These are phyloP conservation scores for Xylariaceae sp. DNA, from an alignment of 2,329 filamentous ascomycete genomes.

Conservation along the genomic window DNA sequence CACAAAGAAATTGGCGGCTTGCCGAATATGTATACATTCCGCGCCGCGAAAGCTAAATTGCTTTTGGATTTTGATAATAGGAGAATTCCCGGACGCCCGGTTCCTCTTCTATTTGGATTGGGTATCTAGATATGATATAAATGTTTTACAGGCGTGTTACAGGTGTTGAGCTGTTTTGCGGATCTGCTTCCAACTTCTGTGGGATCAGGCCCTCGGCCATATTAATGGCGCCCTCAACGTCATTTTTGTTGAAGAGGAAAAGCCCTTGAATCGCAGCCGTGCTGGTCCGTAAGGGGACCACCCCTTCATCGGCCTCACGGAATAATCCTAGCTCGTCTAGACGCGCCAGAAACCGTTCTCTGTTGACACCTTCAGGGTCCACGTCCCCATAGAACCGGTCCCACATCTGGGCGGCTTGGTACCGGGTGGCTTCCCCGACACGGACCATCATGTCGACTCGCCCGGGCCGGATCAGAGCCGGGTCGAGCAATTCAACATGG, in stretches of 20 bases:
- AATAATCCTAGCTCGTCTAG: conserved; percentile 69
- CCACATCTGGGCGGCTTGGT: conserved; percentile 86
- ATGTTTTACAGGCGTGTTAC: conserved; percentile 10
- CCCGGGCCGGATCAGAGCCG: conserved; percentile 84
- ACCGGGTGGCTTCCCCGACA: conserved; percentile 79
- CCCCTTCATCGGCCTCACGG: conserved; percentile 48
- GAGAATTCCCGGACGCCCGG: not conserved
- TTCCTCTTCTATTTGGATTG: conserved; percentile 10
- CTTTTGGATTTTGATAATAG: not conserved
- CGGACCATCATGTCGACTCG: conserved; percentile 90
- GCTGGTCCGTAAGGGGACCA: conserved; percentile 57
- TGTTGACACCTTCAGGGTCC: conserved; percentile 59
- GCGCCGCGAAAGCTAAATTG: not conserved
- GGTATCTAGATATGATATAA: conserved; percentile 28
- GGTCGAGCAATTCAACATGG: conserved; percentile 83
- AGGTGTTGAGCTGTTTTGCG: conserved; percentile 18
- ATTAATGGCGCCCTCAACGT: conserved; percentile 79
- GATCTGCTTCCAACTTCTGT: conserved; percentile 49
- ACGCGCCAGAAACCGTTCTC: conserved; percentile 64
- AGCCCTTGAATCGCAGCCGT: conserved; percentile 90
- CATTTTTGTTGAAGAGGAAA: conserved; percentile 91
- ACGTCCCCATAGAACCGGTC: conserved; percentile 89
- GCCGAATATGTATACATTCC: no score
- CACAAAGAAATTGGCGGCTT: no score
- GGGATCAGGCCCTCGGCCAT: conserved; percentile 68